phyloP scores from a whole-genome alignment of 2,329 filamentous ascomycete species.

The Byssothecium circinans region DNA sequence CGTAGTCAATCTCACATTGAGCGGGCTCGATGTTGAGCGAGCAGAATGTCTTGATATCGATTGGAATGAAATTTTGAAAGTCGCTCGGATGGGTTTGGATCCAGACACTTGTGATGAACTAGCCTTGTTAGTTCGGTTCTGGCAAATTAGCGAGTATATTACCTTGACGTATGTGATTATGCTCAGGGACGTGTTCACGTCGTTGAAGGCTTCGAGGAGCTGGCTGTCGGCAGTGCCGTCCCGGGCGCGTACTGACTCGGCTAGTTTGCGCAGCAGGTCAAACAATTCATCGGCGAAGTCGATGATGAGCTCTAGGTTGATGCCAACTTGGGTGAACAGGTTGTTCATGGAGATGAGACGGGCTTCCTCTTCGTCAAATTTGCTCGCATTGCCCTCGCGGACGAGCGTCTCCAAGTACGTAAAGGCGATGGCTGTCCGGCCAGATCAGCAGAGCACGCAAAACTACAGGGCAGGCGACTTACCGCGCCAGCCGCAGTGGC shows the following conservation, averaged over 20 bases:
- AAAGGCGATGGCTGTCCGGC: conserved; percentile 76
- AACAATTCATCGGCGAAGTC: conserved; percentile 81
- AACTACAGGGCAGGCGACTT: conserved; percentile 42
- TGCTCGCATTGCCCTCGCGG: conserved; percentile 63
- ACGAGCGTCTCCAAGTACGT: conserved; percentile 88
- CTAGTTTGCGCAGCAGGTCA: conserved; percentile 66
- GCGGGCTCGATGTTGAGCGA: conserved; percentile 70
- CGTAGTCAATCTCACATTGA: conserved; percentile 83
- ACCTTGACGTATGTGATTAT: conserved; percentile 84
- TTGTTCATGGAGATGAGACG: conserved; percentile 73
- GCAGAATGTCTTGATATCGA: conserved; percentile 69
- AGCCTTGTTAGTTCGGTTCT: too few relatives aligned
- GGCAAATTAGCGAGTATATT: too few relatives aligned
- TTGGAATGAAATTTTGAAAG: conserved; percentile 70
- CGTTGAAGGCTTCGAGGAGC: conserved; percentile 73
- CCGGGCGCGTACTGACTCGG: conserved; percentile 56
- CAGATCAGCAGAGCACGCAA: conserved; percentile 30
- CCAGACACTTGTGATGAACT: conserved; percentile 82
- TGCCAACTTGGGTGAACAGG: conserved; percentile 69
- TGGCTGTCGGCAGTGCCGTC: conserved; percentile 55
- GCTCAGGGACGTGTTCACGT: conserved; percentile 64
- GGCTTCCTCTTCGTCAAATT: conserved; percentile 69
- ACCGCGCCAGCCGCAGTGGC: conserved; percentile 98
- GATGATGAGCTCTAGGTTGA: conserved; percentile 70
- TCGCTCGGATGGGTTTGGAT: conserved; percentile 72